phyloP scores from a whole-genome alignment of 495 filamentous ascomycete genomes.

The Hypoxylon lenormandii region DNA sequence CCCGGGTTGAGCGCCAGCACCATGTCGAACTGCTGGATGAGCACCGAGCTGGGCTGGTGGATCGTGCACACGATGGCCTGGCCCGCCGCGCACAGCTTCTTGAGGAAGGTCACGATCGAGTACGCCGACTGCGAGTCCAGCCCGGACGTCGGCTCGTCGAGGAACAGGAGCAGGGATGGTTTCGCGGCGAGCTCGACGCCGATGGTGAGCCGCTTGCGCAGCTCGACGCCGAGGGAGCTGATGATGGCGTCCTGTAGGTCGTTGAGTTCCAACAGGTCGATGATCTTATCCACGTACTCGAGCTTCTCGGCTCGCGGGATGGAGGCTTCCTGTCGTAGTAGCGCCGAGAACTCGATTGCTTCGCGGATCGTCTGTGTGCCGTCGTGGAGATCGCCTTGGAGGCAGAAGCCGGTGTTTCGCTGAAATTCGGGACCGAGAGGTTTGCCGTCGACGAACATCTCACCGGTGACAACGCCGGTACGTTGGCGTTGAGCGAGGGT shows the following conservation, averaged over 20 bases:
- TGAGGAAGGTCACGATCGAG: slow-evolving; percentile 84
- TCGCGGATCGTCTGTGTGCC: slow-evolving; percentile 86
- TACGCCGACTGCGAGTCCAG: slow-evolving; percentile 87
- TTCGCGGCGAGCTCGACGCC: slow-evolving; percentile 92
- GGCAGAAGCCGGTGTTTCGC: slow-evolving; percentile 82
- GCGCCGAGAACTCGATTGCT: slow-evolving; percentile 81
- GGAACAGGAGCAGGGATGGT: slow-evolving; percentile 81
- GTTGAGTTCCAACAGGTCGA: slow-evolving; percentile 84
- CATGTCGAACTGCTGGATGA: slow-evolving; percentile 77
- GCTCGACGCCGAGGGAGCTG: slow-evolving; percentile 74
- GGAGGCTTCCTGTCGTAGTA: slow-evolving; percentile 79
- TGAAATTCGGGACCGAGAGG: slow-evolving; percentile 77
- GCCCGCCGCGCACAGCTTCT: slow-evolving; percentile 81
- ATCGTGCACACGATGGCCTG: slow-evolving; percentile 86
- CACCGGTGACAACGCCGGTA: slow-evolving; percentile 75
- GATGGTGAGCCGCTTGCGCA: slow-evolving; percentile 80
- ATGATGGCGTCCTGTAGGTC: slow-evolving; percentile 86
- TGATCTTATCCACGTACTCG: slow-evolving; percentile 86
- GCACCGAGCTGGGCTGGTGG: slow-evolving; percentile 72
- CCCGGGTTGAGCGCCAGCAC: slow-evolving; percentile 75
- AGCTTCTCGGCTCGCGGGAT: slow-evolving; percentile 77
- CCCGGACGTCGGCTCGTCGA: slow-evolving; percentile 85
- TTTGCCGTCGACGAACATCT: slow-evolving; percentile 83
- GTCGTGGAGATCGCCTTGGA: slow-evolving; percentile 89
- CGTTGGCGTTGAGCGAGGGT: slow-evolving; percentile 80